These are phyloP conservation scores for Auxenochlorella pyrenoidosa DNA, from an alignment of 139 green algal genomes.

Conservation along the genomic window DNA sequence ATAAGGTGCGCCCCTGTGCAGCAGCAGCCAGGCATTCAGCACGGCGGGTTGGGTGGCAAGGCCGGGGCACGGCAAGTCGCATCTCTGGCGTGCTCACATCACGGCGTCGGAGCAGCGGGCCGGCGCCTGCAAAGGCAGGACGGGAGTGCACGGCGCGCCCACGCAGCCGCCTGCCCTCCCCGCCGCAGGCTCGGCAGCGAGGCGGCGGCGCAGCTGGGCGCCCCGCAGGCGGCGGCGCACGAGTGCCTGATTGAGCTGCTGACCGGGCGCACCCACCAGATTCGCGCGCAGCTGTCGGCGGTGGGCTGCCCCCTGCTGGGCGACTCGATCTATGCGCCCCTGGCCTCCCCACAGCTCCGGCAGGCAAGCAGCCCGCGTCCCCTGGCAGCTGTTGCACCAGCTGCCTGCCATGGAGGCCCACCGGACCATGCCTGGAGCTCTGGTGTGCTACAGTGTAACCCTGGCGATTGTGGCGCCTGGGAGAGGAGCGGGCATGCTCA, in stretches of 20 bases:
- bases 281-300: slow-evolving; percentile 81
- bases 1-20: background rate
- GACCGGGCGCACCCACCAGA: slow-evolving; percentile 87
- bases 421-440: background rate
- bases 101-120: too few species aligned
- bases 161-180: background rate
- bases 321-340: slow-evolving; percentile 74
- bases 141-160: background rate
- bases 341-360: slow-evolving; percentile 34
- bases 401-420: too few species aligned
- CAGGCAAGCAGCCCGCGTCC: background rate
- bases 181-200: background rate
- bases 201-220: slow-evolving; percentile 45
- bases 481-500: background rate
- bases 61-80: too few species aligned
- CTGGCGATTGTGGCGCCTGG: too few species aligned
- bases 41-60: too few species aligned
- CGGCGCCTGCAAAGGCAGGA: too few species aligned
- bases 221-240: slow-evolving; percentile 23
- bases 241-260: slow-evolving; percentile 74
- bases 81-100: too few species aligned
- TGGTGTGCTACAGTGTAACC: background rate
- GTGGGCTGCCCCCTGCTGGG: slow-evolving; percentile 74
- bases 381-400: too few species aligned
- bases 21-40: background rate